Percentiles rank a stretch among this genome's conserved stretches.
These are phyloP conservation scores for Yamadazyma dendronema DNA, from an alignment of 1,139 yeast species.

Conservation along the genomic window DNA sequence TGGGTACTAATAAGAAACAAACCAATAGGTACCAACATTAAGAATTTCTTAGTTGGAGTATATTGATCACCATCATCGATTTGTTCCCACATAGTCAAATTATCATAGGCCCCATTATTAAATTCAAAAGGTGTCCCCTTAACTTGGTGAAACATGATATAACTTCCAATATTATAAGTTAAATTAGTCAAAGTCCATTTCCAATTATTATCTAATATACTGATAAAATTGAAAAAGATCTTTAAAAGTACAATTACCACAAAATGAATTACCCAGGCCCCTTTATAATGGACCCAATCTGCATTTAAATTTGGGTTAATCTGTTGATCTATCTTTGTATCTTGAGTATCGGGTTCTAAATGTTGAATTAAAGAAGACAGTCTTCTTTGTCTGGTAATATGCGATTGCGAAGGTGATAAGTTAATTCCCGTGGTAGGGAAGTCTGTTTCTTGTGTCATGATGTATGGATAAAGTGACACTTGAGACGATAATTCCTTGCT, in stretches of 20 bases:
- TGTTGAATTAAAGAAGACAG: slow-evolving; percentile 69
- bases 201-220: slow-evolving; percentile 72
- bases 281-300: slow-evolving; percentile 92
- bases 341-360: slow-evolving; percentile 89
- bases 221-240: slow-evolving; percentile 71
- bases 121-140: slow-evolving; percentile 97
- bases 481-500: slow-evolving; percentile 1
- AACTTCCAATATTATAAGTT: slow-evolving; percentile 86
- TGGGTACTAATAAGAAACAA: slow-evolving; percentile 87
- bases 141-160: slow-evolving; percentile 93
- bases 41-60: slow-evolving; percentile 92
- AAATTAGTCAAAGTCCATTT: slow-evolving; percentile 93
- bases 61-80: slow-evolving; percentile 96
- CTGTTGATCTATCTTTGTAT: slow-evolving; percentile 89
- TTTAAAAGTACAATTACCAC: slow-evolving; percentile 76
- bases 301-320: slow-evolving; percentile 89
- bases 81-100: slow-evolving; percentile 98
- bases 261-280: slow-evolving; percentile 93
- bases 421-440: slow-evolving; percentile 12
- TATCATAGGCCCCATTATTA: slow-evolving; percentile 94
- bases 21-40: slow-evolving; percentile 86
- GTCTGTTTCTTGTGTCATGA: slow-evolving; percentile 6
- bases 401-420: slow-evolving; percentile 15
- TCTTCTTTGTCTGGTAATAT: slow-evolving; percentile 40
- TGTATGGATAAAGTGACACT: not conserved